These are phyloP conservation scores for Calonectria leucothoes DNA, from an alignment of 2,329 filamentous ascomycete genomes.

Conservation along the genomic window DNA sequence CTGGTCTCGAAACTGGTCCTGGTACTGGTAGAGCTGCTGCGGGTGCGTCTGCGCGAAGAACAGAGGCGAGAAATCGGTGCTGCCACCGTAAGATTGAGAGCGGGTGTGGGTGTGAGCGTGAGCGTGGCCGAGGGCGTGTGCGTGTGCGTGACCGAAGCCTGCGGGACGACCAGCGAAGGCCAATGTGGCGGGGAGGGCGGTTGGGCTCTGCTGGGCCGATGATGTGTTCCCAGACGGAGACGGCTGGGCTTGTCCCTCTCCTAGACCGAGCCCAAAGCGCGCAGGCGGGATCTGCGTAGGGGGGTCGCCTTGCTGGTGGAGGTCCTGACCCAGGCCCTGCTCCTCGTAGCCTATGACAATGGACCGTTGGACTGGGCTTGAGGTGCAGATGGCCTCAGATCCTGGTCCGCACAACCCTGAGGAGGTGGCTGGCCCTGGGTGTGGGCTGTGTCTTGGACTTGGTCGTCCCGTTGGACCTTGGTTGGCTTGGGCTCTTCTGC, in stretches of 20 bases:
- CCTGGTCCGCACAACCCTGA: slow-evolving; percentile 34
- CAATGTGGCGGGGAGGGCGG: slow-evolving; percentile 4
- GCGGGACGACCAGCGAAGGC: slow-evolving; percentile 5
- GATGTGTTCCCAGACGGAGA: slow-evolving; percentile 16
- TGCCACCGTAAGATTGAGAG: slow-evolving; percentile 18
- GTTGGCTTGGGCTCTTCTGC: slow-evolving; percentile 22
- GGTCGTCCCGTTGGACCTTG: slow-evolving; percentile 11
- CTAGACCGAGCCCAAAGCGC: slow-evolving; percentile 41
- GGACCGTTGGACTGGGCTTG: slow-evolving; percentile 39
- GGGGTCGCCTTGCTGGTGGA: slow-evolving; percentile 38
- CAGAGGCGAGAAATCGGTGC: slow-evolving; percentile 8
- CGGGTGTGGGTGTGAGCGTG: slow-evolving; percentile 3
- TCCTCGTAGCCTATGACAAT: slow-evolving; percentile 37
- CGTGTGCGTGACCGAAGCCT: slow-evolving; percentile 17
- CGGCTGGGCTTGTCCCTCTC: slow-evolving; percentile 36
- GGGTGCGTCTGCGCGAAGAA: not conserved
- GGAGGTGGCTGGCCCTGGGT: slow-evolving; percentile 35
- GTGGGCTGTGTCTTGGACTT: slow-evolving; percentile 16
- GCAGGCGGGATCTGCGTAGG: slow-evolving; percentile 40
- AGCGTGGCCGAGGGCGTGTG: not conserved
- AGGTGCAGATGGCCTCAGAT: slow-evolving; percentile 28
- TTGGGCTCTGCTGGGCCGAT: slow-evolving; percentile 23
- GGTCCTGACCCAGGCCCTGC: slow-evolving; percentile 37
- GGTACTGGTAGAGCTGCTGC: slow-evolving; percentile 6
- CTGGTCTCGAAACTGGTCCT: slow-evolving; percentile 11